Evolutionary conservation across 768 basidiomycete species (phyloP).

Genomic region (Bullera alba): DNA sequence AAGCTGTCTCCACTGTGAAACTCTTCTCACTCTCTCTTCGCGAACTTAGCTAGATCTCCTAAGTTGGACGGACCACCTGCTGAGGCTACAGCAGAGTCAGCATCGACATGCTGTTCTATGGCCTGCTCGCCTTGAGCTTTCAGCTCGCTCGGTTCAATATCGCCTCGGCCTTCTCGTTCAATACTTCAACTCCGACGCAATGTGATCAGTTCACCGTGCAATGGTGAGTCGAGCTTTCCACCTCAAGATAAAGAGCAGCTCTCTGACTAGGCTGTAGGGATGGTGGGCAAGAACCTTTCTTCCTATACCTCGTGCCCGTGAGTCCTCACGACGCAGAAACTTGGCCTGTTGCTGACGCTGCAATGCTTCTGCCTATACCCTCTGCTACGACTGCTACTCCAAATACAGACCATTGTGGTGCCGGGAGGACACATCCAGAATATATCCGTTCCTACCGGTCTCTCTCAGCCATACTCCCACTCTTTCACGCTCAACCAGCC

Average conservation of each 20-base stretch:
- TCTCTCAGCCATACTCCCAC: slow-evolving; percentile 22
- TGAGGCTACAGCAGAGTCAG: too few relatives aligned
- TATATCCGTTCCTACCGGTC: slow-evolving; percentile 30
- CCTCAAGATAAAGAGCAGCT: background rate
- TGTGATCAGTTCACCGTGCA: slow-evolving; percentile 32
- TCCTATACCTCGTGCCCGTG: slow-evolving; percentile 35
- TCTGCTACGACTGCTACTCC: background rate
- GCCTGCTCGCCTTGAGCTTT: too few relatives aligned
- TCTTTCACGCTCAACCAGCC: slow-evolving; percentile 38
- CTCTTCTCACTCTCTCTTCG: too few relatives aligned
- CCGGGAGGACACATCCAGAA: slow-evolving; percentile 31
- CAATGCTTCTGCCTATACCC: background rate
- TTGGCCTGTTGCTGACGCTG: background rate
- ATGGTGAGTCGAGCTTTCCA: slow-evolving; percentile 14
- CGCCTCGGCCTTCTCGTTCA: slow-evolving; percentile 26
- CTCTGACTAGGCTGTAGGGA: slow-evolving; percentile 11
- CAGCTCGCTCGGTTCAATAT: background rate
- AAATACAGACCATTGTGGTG: slow-evolving; percentile 16
- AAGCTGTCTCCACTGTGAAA: too few relatives aligned
- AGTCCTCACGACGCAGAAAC: slow-evolving; percentile 1
- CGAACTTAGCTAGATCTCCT: too few relatives aligned
- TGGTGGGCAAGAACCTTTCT: slow-evolving; percentile 26
- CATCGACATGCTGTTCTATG: too few relatives aligned
- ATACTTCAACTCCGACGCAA: slow-evolving; percentile 38
- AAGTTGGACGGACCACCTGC: too few relatives aligned